Percentiles rank a stretch among this genome's conserved stretches.
Evolutionary conservation across 495 filamentous ascomycete species (phyloP).

Genomic region (Apodospora peruviana): DNA sequence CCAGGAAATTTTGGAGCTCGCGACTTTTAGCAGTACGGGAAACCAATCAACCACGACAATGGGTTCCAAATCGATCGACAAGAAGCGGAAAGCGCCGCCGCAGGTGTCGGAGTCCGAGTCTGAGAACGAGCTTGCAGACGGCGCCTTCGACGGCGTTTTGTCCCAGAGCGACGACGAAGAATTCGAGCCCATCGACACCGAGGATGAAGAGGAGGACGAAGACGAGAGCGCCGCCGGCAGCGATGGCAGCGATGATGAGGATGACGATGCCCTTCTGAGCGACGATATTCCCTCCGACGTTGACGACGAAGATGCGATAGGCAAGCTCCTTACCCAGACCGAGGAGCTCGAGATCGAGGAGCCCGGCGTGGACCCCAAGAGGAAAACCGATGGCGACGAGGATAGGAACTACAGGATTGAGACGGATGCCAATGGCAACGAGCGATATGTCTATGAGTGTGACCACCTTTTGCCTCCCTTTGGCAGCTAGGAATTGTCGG

Average conservation of each 20-base stretch:
- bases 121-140: conserved; percentile 26
- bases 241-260: conserved; percentile 36
- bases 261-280: conserved; percentile 48
- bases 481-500: neutral
- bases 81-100: conserved; percentile 46
- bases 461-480: conserved; percentile 5
- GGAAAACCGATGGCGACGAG: conserved; percentile 25
- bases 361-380: conserved; percentile 29
- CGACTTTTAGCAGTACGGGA: conserved; percentile 13
- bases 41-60: conserved; percentile 23
- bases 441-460: conserved; percentile 54
- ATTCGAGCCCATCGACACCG: conserved; percentile 10
- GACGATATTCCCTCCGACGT: conserved; percentile 55
- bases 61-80: conserved; percentile 29
- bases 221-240: conserved; percentile 19
- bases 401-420: conserved; percentile 54
- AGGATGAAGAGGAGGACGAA: conserved; percentile 15
- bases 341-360: conserved; percentile 23
- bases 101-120: conserved; percentile 27
- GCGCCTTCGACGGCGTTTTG: conserved; percentile 27
- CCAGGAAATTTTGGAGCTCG: conserved; percentile 14
- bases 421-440: conserved; percentile 49
- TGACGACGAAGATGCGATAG: conserved; percentile 34
- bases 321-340: conserved; percentile 21
- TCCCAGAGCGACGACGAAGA: conserved; percentile 25